Evolutionary conservation across 768 basidiomycete genomes (phyloP).

Genomic region (Russula griseocarnosa): DNA sequence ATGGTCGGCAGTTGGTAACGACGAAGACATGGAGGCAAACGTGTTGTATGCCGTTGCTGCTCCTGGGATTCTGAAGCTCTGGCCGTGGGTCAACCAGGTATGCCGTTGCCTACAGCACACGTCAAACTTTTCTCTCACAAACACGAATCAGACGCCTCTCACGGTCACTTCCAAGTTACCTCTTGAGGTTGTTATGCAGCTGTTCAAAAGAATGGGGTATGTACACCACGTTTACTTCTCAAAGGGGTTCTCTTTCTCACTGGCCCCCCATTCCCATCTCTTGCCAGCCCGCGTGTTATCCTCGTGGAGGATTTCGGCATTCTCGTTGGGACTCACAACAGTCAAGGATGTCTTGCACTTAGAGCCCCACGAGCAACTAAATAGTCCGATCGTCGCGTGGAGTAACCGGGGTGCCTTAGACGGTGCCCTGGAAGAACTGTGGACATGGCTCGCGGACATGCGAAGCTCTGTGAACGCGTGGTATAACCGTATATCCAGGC

Average conservation of each 20-base stretch:
- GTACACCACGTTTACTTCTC: conserved; percentile 34
- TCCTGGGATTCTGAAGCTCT: conserved; percentile 59
- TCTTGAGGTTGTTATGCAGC: conserved; percentile 93
- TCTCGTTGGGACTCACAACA: conserved; percentile 84
- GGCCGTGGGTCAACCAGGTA: conserved; percentile 96
- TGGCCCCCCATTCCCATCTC: background rate
- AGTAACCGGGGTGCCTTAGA: conserved; percentile 25
- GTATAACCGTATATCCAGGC: conserved; percentile 20
- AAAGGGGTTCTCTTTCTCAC: conserved; percentile 1
- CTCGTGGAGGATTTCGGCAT: conserved; percentile 84
- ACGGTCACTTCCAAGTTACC: conserved; percentile 90
- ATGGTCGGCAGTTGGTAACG: conserved; percentile 51
- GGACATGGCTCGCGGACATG: conserved; percentile 26
- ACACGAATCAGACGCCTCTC: conserved; percentile 70
- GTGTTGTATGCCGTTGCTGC: conserved; percentile 58
- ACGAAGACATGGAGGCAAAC: conserved; percentile 65
- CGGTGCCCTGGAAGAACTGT: conserved; percentile 25
- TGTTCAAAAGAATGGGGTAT: conserved; percentile 97
- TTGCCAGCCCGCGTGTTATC: conserved; percentile 84
- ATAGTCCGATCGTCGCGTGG: conserved; percentile 26
- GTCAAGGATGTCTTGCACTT: conserved; percentile 95
- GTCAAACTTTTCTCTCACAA: conserved; percentile 6
- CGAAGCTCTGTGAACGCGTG: conserved; percentile 21
- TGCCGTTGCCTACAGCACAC: conserved; percentile 24
- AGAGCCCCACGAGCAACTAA: conserved; percentile 35